These are phyloP conservation scores for Aspergillus neotritici DNA, from an alignment of 2,329 filamentous ascomycete species.

Conservation along the genomic window DNA sequence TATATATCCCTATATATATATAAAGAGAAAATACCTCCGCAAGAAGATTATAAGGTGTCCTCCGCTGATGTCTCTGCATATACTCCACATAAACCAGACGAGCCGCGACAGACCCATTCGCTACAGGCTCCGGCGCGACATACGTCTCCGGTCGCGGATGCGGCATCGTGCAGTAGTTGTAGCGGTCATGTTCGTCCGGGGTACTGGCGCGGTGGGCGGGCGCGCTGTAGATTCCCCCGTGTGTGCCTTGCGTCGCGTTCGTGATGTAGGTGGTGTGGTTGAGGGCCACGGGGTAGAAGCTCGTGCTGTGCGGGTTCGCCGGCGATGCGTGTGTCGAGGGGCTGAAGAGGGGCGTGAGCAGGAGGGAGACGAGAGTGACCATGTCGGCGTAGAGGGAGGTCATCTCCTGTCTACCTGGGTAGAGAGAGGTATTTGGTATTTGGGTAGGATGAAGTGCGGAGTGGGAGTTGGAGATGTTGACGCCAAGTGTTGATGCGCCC, in stretches of 20 bases:
- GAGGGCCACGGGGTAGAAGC: conserved; percentile 34
- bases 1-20: too few species aligned
- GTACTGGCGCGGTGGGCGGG: conserved; percentile 14
- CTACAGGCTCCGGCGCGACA: conserved; percentile 23
- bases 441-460: too few species aligned
- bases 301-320: background rate
- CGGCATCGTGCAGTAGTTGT: conserved; percentile 39
- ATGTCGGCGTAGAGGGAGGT: too few species aligned
- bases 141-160: conserved; percentile 33
- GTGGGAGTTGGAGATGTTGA: too few species aligned
- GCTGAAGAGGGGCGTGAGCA: too few species aligned
- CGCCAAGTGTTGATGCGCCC: too few species aligned
- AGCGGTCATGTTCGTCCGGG: conserved; percentile 24
- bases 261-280: conserved; percentile 35
- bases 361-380: too few species aligned
- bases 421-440: too few species aligned
- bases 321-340: too few species aligned
- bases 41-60: conserved; percentile 37
- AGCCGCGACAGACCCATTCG: conserved; percentile 22
- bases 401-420: too few species aligned
- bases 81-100: conserved; percentile 37
- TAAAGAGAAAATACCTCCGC: conserved; percentile 25
- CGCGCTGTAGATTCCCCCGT: conserved; percentile 34
- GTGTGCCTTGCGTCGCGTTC: conserved; percentile 31
- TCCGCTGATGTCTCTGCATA: conserved; percentile 35